phyloP scores from a whole-genome alignment of 495 filamentous ascomycete species.

The Talaromyces liani region DNA sequence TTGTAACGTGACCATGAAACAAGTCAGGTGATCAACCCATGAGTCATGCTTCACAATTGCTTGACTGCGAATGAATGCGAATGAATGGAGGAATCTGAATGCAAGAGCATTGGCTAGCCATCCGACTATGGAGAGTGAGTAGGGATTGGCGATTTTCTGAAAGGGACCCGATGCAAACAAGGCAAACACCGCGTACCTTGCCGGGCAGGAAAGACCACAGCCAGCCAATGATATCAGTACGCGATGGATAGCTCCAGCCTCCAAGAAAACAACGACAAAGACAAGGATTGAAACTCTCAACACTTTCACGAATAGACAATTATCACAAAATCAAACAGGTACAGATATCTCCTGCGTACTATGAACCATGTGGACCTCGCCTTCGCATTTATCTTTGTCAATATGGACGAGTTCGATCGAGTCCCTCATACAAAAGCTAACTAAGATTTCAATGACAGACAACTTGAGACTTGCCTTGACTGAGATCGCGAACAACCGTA shows the following conservation, averaged over 20 bases:
- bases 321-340: not conserved
- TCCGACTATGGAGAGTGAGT: not conserved
- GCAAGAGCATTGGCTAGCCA: not conserved
- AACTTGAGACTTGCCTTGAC: not conserved
- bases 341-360: not conserved
- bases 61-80: too few species aligned
- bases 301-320: not conserved
- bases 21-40: not conserved
- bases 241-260: not conserved
- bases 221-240: not conserved
- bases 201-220: not conserved
- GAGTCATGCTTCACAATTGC: not conserved
- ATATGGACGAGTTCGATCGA: not conserved
- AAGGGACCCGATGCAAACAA: not conserved
- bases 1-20: not conserved
- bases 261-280: not conserved
- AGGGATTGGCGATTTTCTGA: not conserved
- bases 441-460: not conserved
- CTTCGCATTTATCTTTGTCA: not conserved
- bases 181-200: not conserved
- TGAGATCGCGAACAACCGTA: not conserved
- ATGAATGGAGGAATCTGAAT: not conserved
- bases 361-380: not conserved
- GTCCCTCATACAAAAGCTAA: not conserved
- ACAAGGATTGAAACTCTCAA: not conserved